Conservation (phyloP, 768 basidiomycete species). For the Boletus patriciae region DNA sequence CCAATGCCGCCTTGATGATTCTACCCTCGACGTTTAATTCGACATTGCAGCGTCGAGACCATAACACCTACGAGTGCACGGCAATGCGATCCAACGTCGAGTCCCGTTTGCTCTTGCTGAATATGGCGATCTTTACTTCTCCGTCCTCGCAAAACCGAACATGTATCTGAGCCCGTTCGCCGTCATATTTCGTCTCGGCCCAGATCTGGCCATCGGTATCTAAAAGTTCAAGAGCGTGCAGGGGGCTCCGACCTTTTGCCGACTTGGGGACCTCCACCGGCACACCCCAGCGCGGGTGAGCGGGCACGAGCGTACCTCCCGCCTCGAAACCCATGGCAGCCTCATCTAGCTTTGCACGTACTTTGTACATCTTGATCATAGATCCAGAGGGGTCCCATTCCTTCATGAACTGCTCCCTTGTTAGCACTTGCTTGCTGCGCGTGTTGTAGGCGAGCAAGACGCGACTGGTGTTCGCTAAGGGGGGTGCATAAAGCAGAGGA, state of each 20-base stretch:
- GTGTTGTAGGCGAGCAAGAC: constrained; percentile 59
- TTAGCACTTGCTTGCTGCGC: constrained; percentile 54
- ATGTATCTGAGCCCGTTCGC: constrained; percentile 93
- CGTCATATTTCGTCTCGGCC: constrained; percentile 94
- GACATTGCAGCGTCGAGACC: not conserved
- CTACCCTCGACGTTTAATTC: constrained; percentile 31
- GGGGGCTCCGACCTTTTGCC: constrained; percentile 63
- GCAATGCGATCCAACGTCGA: constrained; percentile 74
- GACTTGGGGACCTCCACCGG: constrained; percentile 84
- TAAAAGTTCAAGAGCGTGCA: constrained; percentile 50
- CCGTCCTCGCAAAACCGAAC: constrained; percentile 48
- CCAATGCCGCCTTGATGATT: constrained; percentile 62
- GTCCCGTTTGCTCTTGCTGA: constrained; percentile 85
- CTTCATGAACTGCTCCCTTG: constrained; percentile 62
- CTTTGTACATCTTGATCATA: constrained; percentile 54
- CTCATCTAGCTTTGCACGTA: constrained; percentile 58
- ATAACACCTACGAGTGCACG: constrained; percentile 47
- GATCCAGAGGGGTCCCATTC: constrained; percentile 64
- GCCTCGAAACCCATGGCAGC: constrained; percentile 49
- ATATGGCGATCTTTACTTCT: constrained; percentile 62
- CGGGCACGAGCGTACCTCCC: constrained; percentile 23
- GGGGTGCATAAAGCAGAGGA: constrained; percentile 72
- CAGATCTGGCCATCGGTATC: constrained; percentile 46
- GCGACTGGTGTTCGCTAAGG: constrained; percentile 42
- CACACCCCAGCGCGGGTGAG: constrained; percentile 51